phyloP scores from a whole-genome alignment of 2,329 filamentous ascomycete genomes.

The Beauveria australis region DNA sequence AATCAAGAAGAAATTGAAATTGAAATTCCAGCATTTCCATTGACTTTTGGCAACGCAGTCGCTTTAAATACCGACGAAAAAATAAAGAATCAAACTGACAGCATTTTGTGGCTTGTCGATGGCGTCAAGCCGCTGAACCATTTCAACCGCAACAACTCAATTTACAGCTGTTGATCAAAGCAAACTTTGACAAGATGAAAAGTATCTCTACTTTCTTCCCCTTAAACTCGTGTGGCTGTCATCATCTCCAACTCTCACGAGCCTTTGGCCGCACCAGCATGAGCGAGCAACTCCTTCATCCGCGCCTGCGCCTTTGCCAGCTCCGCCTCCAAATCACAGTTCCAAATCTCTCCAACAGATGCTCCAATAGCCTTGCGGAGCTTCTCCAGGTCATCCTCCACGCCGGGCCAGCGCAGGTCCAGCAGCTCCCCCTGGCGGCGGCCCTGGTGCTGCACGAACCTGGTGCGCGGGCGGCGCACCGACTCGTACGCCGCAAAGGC shows the following conservation, averaged over 20 bases:
- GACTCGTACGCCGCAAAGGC: constrained; percentile 7
- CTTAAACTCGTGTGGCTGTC: too few relatives aligned
- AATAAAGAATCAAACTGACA: too few relatives aligned
- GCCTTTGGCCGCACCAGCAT: neutral
- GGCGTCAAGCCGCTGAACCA: too few relatives aligned
- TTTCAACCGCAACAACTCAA: too few relatives aligned
- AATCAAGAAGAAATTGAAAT: too few relatives aligned
- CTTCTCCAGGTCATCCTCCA: constrained; percentile 4
- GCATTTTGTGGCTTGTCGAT: too few relatives aligned
- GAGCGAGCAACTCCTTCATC: neutral
- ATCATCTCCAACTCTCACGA: neutral
- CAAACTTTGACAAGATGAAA: too few relatives aligned
- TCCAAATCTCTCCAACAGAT: constrained; percentile 6
- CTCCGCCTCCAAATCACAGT: constrained; percentile 11
- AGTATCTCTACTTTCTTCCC: too few relatives aligned
- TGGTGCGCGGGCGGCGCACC: constrained; percentile 8
- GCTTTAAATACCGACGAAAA: too few relatives aligned
- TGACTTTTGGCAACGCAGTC: too few relatives aligned
- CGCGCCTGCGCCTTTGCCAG: constrained; percentile 4
- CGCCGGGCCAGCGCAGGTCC: constrained; percentile 3
- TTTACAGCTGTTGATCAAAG: too few relatives aligned
- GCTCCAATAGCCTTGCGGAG: neutral
- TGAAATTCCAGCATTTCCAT: too few relatives aligned
- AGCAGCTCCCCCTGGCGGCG: constrained; percentile 11
- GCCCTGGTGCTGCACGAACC: constrained; percentile 8